Conservation (phyloP, 768 basidiomycete genomes). For the Thelephora ganbajun region DNA sequence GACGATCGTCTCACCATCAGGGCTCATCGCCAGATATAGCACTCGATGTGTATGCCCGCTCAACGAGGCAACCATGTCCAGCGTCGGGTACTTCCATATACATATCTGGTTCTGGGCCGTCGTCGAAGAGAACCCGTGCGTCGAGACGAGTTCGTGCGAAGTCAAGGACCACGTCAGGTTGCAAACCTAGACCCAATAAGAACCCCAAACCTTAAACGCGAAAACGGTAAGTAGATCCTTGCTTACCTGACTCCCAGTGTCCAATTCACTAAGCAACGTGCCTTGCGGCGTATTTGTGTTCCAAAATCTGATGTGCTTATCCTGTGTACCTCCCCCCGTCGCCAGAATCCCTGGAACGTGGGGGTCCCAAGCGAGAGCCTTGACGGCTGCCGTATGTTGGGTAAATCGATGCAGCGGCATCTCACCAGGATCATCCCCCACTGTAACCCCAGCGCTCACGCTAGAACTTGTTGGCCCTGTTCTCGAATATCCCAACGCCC, state of each 20-base stretch:
- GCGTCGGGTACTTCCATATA: constrained; percentile 87
- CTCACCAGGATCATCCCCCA: constrained; percentile 17
- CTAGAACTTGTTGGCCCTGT: constrained; percentile 3
- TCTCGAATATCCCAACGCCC: constrained; percentile 2
- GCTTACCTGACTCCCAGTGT: constrained; percentile 90
- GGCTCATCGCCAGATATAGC: constrained; percentile 93
- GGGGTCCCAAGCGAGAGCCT: constrained; percentile 97
- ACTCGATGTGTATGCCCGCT: constrained; percentile 94
- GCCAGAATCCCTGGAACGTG: constrained; percentile 85
- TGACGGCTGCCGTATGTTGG: constrained; percentile 94
- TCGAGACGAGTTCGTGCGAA: constrained; percentile 94
- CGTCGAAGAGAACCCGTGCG: constrained; percentile 91
- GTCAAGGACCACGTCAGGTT: constrained; percentile 94
- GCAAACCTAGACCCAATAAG: constrained; percentile 51
- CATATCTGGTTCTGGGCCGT: constrained; percentile 94
- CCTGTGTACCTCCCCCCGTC: constrained; percentile 96
- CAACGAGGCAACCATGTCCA: constrained; percentile 89
- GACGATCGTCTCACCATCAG: constrained; percentile 95
- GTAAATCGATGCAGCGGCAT: constrained; percentile 87
- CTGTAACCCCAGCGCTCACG: constrained; percentile 16
- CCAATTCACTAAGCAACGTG: constrained; percentile 70
- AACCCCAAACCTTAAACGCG: background rate
- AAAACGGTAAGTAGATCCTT: background rate
- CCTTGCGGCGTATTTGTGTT: constrained; percentile 59
- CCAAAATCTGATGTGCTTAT: constrained; percentile 97